These are phyloP conservation scores for Sungouiozyma intestinalis DNA, from an alignment of 805 yeast genomes.

Conservation along the genomic window DNA sequence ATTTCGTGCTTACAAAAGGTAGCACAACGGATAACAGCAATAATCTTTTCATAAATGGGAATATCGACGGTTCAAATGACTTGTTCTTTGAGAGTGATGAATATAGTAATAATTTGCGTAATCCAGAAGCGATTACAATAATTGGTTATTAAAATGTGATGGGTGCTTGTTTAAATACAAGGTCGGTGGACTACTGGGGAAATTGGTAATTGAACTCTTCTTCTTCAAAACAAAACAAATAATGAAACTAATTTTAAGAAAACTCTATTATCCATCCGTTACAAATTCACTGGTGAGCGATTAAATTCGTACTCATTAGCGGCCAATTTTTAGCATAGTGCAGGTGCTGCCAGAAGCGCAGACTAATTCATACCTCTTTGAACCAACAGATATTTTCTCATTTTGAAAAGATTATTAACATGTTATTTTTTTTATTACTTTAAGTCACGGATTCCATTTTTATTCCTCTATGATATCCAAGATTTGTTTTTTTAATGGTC, in stretches of 20 bases:
- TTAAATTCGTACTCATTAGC: not conserved
- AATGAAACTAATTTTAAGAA: no score
- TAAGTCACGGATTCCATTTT: not conserved
- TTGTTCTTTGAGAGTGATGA: conserved; percentile 5
- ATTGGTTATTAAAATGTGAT: not conserved
- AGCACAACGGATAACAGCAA: not conserved
- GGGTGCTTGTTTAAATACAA: not conserved
- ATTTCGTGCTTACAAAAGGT: not conserved
- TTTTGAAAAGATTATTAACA: conserved; percentile 1
- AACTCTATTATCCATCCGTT: not conserved
- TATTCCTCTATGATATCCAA: no score
- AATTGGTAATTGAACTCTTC: not conserved
- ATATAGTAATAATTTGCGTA: conserved; percentile 32
- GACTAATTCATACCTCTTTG: conserved; percentile 24
- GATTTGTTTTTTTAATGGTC: no score
- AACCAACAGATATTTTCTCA: conserved; percentile 16
- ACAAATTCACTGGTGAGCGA: not conserved
- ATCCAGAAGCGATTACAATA: conserved; percentile 35
- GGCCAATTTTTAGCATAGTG: conserved; percentile 1
- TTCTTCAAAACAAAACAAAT: not conserved
- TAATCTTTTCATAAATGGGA: not conserved
- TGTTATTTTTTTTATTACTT: not conserved
- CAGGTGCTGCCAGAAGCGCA: conserved; percentile 28
- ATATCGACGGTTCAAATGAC: not conserved
- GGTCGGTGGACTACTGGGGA: not conserved